A percentile compares a stretch with the other conserved stretches of the same genome.
phyloP scores from a whole-genome alignment of 768 basidiomycete genomes.

The Mycena galopus region DNA sequence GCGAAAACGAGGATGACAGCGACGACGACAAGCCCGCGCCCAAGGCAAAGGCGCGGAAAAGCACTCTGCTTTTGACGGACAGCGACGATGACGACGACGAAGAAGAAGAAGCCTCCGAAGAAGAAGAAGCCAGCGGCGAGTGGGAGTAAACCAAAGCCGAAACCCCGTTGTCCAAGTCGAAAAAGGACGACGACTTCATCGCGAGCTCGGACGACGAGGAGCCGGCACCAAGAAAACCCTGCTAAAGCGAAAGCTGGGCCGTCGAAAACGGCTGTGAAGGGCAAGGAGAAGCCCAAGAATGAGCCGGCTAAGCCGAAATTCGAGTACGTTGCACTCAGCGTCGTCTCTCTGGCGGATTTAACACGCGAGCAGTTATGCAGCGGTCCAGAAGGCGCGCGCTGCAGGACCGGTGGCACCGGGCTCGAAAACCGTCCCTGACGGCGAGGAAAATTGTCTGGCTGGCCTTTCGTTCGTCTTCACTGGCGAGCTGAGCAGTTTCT shows the following conservation, averaged over 20 bases:
- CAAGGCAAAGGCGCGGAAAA: constrained; percentile 35
- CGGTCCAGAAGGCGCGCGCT: constrained; percentile 70
- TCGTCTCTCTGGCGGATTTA: not conserved
- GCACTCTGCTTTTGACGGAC: constrained; percentile 33
- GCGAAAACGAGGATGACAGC: constrained; percentile 23
- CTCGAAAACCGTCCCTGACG: constrained; percentile 80
- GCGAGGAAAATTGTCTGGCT: constrained; percentile 78
- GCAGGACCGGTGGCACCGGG: constrained; percentile 77
- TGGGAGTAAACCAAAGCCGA: constrained; percentile 39
- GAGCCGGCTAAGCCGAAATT: constrained; percentile 27
- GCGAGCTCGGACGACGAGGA: constrained; percentile 46
- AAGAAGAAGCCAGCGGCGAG: constrained; percentile 41
- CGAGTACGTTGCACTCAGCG: constrained; percentile 40
- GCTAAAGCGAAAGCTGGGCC: constrained; percentile 20
- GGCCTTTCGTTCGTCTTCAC: constrained; percentile 97
- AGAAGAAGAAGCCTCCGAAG: constrained; percentile 48
- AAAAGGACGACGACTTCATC: constrained; percentile 50
- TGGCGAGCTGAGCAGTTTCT: constrained; percentile 88
- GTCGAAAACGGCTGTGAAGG: constrained; percentile 28
- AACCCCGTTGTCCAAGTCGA: constrained; percentile 37
- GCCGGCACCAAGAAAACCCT: constrained; percentile 36
- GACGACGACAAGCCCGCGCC: constrained; percentile 44
- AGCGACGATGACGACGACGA: constrained; percentile 42
- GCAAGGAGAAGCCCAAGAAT: constrained; percentile 35
- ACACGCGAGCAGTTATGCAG: constrained; percentile 55